Conservation (phyloP, 257 asterid genomes). For the Solanum medicagineum region DNA sequence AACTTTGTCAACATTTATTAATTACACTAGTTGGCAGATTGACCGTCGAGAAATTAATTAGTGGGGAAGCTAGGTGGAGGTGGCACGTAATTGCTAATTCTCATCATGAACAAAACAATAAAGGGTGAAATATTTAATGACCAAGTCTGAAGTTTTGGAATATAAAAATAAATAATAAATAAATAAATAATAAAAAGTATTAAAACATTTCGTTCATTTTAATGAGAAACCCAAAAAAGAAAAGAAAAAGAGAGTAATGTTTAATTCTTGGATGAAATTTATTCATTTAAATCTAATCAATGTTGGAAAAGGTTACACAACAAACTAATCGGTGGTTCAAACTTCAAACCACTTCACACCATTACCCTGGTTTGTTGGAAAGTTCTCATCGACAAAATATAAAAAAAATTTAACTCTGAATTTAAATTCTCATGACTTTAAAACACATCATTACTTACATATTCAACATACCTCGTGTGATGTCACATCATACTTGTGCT, state of each 20-base stretch:
- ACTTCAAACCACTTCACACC: background rate
- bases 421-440: too few species aligned
- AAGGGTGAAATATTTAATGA: background rate
- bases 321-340: background rate
- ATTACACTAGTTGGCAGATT: background rate
- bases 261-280: background rate
- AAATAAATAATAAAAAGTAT: background rate
- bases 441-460: too few species aligned
- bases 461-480: too few species aligned
- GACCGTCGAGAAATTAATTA: background rate
- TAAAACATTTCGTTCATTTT: background rate
- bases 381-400: too few species aligned
- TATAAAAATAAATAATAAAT: background rate
- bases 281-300: background rate
- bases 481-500: background rate
- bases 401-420: too few species aligned
- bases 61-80: background rate
- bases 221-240: background rate
- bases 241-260: background rate
- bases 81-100: background rate
- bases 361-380: background rate
- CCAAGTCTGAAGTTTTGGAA: background rate
- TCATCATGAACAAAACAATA: background rate
- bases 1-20: background rate
- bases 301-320: background rate